Base-by-base conservation (phyloP, 2,329 filamentous ascomycete species). In the Nothophaeocryptopus gaeumannii region DNA sequence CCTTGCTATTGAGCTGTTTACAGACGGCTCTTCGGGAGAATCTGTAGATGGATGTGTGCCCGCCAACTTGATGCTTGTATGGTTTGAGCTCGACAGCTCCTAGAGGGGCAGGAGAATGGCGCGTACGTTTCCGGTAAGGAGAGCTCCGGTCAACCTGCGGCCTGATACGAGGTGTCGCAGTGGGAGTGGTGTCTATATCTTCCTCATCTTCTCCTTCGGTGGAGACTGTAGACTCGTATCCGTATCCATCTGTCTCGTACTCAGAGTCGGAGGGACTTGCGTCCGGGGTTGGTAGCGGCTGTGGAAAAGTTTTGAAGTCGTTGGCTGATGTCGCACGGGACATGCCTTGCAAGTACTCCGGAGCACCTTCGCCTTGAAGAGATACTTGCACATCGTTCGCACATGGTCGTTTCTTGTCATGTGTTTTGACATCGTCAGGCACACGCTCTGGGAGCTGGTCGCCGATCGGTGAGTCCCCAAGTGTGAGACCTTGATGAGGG, bases 1-100 rank as follows among this genome's bases (percentile, higher is more conserved):
- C 93, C 64, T 92, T 82, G 68, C 96, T 99, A 70, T 96, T 99
- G 65, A 99, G 80, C 72, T 96, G 90, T 72, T 99, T 99, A 78
- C 93, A 99, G 9, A 99, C 91, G 48, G 93, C 93, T 62, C 91
- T 83, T 59, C 89, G 85, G 13, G 93, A 97, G 67, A 99, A 97
- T 36, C 92, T 86, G 80, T 95, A 99, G 32, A 99, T 81, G 0
- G 92, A 96, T 5, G 90, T 96, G 69, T 99, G 93, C 0, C 93
- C 93, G 51, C 93, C 93, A 47, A 99, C 93, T 71, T 99, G 93
- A 71, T 99, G 93, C 59, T 89, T 89, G 72, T 96, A 99, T 1
- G 93, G 93, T 63, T 96, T 96, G 53, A 99, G 78, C 69, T 97
- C 91, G 59, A 99, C 95, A 29, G 92, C 92, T 56, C 92, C 89